These are phyloP conservation scores for Paraphaeosphaeria minitans DNA, from an alignment of 2,329 filamentous ascomycete species.

Conservation along the genomic window DNA sequence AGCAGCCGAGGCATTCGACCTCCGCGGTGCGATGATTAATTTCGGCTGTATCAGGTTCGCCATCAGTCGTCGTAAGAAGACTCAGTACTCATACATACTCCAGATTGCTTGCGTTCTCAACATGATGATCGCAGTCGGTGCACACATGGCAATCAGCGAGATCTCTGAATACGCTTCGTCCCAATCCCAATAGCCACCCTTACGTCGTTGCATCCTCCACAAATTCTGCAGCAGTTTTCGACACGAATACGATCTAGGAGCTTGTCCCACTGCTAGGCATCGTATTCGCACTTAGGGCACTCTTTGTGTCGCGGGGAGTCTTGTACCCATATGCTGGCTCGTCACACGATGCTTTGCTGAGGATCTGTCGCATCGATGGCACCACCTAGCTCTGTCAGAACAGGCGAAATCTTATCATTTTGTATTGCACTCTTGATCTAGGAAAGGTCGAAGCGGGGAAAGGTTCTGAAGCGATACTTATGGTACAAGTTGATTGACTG, in stretches of 20 bases:
- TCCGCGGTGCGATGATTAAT: neutral
- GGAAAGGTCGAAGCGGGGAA: too few relatives aligned
- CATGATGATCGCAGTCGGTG: neutral
- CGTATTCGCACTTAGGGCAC: slow-evolving; percentile 14
- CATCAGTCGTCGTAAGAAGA: neutral
- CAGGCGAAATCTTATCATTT: neutral
- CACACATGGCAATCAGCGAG: neutral
- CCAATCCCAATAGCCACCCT: neutral
- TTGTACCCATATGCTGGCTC: slow-evolving; percentile 9
- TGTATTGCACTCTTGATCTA: neutral
- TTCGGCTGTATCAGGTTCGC: neutral
- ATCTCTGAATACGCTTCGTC: neutral
- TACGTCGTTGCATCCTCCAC: slow-evolving; percentile 11
- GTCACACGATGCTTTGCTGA: slow-evolving; percentile 1
- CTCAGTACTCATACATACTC: neutral
- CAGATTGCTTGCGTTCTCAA: neutral
- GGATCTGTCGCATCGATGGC: slow-evolving; percentile 12
- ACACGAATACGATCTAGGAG: slow-evolving; percentile 14
- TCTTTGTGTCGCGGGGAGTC: slow-evolving; percentile 11
- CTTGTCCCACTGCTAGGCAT: slow-evolving; percentile 11
- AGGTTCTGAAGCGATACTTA: too few relatives aligned
- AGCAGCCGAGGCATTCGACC: slow-evolving; percentile 20
- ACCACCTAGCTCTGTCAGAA: slow-evolving; percentile 6
- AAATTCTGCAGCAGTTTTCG: slow-evolving; percentile 7
- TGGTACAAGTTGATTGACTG: too few relatives aligned